Conservation (phyloP, 257 asterid genomes). For the Misopates orontium region DNA sequence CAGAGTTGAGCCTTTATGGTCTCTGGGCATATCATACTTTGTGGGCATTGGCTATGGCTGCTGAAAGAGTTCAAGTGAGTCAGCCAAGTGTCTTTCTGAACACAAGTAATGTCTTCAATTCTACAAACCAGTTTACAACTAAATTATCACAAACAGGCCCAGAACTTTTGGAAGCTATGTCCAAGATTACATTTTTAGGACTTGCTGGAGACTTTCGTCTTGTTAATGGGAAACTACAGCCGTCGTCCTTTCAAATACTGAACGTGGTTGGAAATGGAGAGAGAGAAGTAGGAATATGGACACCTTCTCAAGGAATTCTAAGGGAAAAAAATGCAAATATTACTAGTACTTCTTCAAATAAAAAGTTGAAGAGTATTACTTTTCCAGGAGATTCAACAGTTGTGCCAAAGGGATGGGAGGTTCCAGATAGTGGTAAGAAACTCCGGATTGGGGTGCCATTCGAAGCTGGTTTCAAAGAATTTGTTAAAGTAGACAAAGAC, state of each 20-base stretch:
- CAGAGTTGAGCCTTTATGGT: slow-evolving; percentile 10
- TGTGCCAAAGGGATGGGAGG: slow-evolving; percentile 44
- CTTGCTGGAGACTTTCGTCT: slow-evolving; percentile 36
- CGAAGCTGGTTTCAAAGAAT: slow-evolving; percentile 21
- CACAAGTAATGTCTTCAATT: slow-evolving; percentile 14
- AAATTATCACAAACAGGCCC: slow-evolving; percentile 29
- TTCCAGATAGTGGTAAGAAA: slow-evolving; percentile 30
- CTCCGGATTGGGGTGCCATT: slow-evolving; percentile 22
- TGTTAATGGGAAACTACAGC: slow-evolving; percentile 29
- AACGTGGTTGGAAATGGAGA: slow-evolving; percentile 36
- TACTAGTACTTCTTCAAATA: not conserved
- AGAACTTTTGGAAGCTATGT: slow-evolving; percentile 23
- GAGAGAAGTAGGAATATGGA: slow-evolving; percentile 39
- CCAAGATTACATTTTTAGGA: slow-evolving; percentile 26
- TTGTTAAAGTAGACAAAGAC: slow-evolving; percentile 18
- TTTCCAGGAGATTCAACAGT: slow-evolving; percentile 37
- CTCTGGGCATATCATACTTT: slow-evolving; percentile 15
- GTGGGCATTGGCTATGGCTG: slow-evolving; percentile 21
- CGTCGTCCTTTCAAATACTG: slow-evolving; percentile 36
- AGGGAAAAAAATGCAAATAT: not conserved
- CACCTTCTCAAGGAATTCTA: slow-evolving; percentile 13
- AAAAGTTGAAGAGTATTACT: not conserved
- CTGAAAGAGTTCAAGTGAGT: slow-evolving; percentile 13
- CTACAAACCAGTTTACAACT: slow-evolving; percentile 22
- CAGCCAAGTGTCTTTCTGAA: slow-evolving; percentile 1